Conservation (phyloP, 2,329 filamentous ascomycete species). For the Epichloe sibirici region DNA sequence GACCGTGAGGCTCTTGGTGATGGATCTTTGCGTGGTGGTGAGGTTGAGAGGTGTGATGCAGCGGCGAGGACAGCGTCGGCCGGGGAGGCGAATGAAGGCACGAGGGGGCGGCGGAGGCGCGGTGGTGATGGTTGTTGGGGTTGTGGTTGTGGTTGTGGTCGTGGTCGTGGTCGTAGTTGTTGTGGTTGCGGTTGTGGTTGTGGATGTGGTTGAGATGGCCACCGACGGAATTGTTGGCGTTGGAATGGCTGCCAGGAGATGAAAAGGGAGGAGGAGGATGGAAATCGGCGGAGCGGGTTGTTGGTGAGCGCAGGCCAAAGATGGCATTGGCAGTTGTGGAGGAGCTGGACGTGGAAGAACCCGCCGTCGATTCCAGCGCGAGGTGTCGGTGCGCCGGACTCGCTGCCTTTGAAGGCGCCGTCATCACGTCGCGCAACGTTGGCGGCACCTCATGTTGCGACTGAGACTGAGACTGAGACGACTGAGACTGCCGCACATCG, state of each 20-base stretch:
- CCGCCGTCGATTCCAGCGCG: not conserved
- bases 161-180: not conserved
- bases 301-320: constrained; percentile 39
- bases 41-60: constrained; percentile 1
- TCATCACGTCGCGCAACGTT: constrained; percentile 35
- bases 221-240: constrained; percentile 17
- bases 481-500: constrained; percentile 19
- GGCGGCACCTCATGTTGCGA: constrained; percentile 13
- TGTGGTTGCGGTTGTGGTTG: constrained; percentile 14
- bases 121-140: constrained; percentile 13
- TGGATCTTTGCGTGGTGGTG: constrained; percentile 3
- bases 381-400: constrained; percentile 4
- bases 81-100: constrained; percentile 18
- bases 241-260: constrained; percentile 18
- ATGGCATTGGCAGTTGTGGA: constrained; percentile 9
- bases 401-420: constrained; percentile 14
- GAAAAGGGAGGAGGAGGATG: constrained; percentile 20
- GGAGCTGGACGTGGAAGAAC: not conserved
- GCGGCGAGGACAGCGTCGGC: constrained; percentile 13
- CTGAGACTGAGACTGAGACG: not conserved
- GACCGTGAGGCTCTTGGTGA: constrained; percentile 9
- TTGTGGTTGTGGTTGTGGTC: constrained; percentile 12
- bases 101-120: constrained; percentile 17
- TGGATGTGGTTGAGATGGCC: constrained; percentile 10
- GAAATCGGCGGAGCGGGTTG: constrained; percentile 27